These are phyloP conservation scores for Incumbomyces delicatus DNA, from an alignment of 2,329 filamentous ascomycete species.

Conservation along the genomic window DNA sequence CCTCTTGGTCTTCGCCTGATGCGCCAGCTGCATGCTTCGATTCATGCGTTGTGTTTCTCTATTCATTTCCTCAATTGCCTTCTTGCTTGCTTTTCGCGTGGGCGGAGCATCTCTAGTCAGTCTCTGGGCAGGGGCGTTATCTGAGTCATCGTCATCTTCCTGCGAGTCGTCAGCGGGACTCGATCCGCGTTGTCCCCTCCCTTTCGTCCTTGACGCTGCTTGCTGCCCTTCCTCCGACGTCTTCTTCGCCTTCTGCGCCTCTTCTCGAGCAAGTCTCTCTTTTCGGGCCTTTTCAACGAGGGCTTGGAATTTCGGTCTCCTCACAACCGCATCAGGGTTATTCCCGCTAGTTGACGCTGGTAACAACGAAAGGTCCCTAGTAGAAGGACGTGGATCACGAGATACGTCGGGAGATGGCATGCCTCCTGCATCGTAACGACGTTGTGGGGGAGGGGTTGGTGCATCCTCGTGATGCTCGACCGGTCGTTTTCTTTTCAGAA, in stretches of 20 bases:
- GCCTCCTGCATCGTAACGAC: not conserved
- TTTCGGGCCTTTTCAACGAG: slow-evolving; percentile 64
- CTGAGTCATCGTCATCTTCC: slow-evolving; percentile 47
- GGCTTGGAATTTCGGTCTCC: slow-evolving; percentile 56
- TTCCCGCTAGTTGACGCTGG: slow-evolving; percentile 12
- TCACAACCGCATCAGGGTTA: slow-evolving; percentile 20
- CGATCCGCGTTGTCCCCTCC: slow-evolving; percentile 18
- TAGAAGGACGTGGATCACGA: not conserved
- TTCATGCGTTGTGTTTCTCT: slow-evolving; percentile 86
- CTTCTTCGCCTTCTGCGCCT: slow-evolving; percentile 36
- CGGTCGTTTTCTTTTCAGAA: slow-evolving; percentile 1
- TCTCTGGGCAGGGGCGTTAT: slow-evolving; percentile 54
- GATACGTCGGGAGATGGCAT: not conserved
- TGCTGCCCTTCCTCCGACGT: slow-evolving; percentile 25
- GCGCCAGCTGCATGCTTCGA: slow-evolving; percentile 80
- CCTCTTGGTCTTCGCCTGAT: slow-evolving; percentile 84
- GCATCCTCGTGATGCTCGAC: slow-evolving; percentile 21
- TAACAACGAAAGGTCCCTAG: not conserved
- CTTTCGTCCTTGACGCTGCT: slow-evolving; percentile 37
- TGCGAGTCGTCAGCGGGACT: slow-evolving; percentile 32
- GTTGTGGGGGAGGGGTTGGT: slow-evolving; percentile 11
- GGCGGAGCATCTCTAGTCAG: slow-evolving; percentile 54
- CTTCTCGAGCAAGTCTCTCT: slow-evolving; percentile 59
- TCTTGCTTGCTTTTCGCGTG: slow-evolving; percentile 81
- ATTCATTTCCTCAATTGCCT: slow-evolving; percentile 88